Evolutionary conservation across 2,329 filamentous ascomycete genomes (phyloP), one percentile per base, ranked within the genome.

Genomic region (Colletotrichum gigasporum): DNA sequence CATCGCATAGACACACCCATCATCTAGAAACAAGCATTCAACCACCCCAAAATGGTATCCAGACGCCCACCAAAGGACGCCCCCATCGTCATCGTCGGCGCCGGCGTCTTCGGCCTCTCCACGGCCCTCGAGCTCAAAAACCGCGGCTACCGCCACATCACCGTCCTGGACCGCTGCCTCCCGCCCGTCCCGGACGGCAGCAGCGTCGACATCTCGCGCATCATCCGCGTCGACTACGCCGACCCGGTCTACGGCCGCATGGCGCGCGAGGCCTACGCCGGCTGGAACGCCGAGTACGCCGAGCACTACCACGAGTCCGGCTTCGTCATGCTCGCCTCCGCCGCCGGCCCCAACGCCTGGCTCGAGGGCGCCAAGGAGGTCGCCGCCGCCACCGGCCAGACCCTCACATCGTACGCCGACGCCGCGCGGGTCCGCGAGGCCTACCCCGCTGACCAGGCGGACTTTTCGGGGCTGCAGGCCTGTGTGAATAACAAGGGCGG

Each of bases 191-290:
- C 71, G 3, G 76, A 80, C 11, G 75, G 75, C 26, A 77, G 78
- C 58, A 79, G 76, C 44, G 76, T 79, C n/a, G 78, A 81, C 61
- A 73, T 77, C 16, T 80, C 78, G 5, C 76, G 79, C 16, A 74
- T 80, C 59, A 74, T 80, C 42, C 75, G 79, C 5, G 69, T 76
- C 44, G 90, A 93, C 76, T 93, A 93, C 70, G 87, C 88, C 11
- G 84, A 89, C 68, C 75, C 82, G 0, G 80, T 85, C 12, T 93
- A 93, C 70, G 82, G 86, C 4, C 77, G 78, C 42, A 84, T 93
- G 54, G 89, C 86, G 4, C 58, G 60, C 42, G 73, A 76, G 51
- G 72, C 75, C 3, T 63, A 70, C 10, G 50, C 66, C 0, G 71
- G 68, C 2, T 77, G 75, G 75, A 59, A 63, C 0, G 24, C 51